Conservation (phyloP, 2,329 filamentous ascomycete genomes). For the Mollisiaceae sp. region DNA sequence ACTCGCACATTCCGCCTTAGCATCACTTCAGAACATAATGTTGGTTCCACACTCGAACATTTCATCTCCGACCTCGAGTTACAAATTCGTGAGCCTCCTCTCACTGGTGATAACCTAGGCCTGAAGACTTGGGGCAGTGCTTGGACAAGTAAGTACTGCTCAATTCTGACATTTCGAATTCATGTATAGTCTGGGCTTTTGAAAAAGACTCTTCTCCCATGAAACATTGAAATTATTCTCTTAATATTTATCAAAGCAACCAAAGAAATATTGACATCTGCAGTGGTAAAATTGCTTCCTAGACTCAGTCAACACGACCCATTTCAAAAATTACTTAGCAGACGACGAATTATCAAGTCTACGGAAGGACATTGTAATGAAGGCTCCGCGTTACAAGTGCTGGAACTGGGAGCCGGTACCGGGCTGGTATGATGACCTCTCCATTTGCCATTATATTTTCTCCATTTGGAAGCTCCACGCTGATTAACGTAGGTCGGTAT, state of each 20-base stretch:
- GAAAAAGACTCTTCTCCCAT: neutral
- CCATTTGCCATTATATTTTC: neutral
- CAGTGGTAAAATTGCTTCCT: neutral
- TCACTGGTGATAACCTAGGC: conserved; percentile 87
- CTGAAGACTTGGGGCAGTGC: conserved; percentile 81
- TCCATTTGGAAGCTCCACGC: neutral
- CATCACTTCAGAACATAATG: neutral
- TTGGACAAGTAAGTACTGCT: neutral
- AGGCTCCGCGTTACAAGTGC: conserved; percentile 42
- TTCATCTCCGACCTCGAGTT: neutral
- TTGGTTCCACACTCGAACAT: neutral
- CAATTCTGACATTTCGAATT: neutral
- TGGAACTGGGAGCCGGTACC: conserved; percentile 72
- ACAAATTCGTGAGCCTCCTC: conserved; percentile 79
- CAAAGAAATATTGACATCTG: neutral
- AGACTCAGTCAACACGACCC: neutral
- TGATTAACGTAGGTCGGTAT: conserved; percentile 64
- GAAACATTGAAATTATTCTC: neutral
- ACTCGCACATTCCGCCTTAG: conserved; percentile 3
- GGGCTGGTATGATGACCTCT: conserved; percentile 16
- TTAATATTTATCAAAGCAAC: neutral
- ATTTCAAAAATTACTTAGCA: neutral
- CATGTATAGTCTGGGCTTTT: neutral
- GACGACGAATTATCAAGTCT: neutral
- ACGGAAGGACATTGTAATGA: neutral